A percentile compares a stretch with the other conserved stretches of the same genome.
phyloP scores from a whole-genome alignment of 148 eudicot genomes.

The Fagopyrum tataricum region DNA sequence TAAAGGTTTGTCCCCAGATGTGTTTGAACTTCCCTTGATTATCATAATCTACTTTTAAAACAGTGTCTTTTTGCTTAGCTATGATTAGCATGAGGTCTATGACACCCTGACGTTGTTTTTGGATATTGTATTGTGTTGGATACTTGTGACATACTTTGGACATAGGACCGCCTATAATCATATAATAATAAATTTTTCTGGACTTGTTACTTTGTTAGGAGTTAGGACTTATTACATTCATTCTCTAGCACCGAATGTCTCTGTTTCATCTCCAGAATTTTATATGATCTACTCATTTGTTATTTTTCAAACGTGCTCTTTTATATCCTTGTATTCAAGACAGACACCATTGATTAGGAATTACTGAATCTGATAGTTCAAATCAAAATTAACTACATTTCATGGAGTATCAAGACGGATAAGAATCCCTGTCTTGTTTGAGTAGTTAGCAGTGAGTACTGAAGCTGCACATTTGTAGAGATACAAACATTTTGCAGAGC shows the following conservation, averaged over 20 bases:
- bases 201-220: too few species aligned
- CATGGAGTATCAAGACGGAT: too few species aligned
- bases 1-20: slow-evolving; percentile 53
- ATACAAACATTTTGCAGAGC: background rate
- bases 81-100: background rate
- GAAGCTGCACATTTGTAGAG: background rate
- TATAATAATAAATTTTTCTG: background rate
- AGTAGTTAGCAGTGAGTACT: background rate
- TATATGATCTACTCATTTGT: background rate
- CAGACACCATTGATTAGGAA: background rate
- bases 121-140: background rate
- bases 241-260: background rate
- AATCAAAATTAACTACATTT: too few species aligned
- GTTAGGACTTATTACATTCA: background rate
- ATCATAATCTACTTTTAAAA: background rate
- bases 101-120: background rate
- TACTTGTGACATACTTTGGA: background rate
- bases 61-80: background rate
- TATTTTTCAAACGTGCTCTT: background rate
- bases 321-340: background rate
- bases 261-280: background rate
- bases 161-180: background rate
- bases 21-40: background rate
- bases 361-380: background rate
- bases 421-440: background rate